phyloP scores from a whole-genome alignment of 257 asterid genomes.

The Scutellaria baicalensis region DNA sequence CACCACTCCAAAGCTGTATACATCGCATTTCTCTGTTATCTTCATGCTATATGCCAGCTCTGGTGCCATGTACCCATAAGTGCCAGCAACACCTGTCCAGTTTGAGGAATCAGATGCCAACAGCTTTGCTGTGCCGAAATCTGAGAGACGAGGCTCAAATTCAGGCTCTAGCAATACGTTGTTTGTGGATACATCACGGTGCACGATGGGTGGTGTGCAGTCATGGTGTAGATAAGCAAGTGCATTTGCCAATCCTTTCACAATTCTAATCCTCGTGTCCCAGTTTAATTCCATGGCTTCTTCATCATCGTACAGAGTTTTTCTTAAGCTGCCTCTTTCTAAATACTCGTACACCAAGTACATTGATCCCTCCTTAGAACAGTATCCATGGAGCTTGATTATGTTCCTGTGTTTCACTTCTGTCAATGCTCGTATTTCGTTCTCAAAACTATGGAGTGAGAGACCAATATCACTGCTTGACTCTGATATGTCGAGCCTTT shows the following conservation, averaged over 20 bases:
- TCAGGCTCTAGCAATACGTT: slow-evolving; percentile 70
- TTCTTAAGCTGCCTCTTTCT: slow-evolving; percentile 72
- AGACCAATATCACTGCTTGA: slow-evolving; percentile 33
- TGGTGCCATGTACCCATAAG: slow-evolving; percentile 99
- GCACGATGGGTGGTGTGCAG: slow-evolving; percentile 81
- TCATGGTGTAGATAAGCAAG: slow-evolving; percentile 95
- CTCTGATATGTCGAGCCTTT: slow-evolving; percentile 59
- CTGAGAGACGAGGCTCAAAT: slow-evolving; percentile 73
- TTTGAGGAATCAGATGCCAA: slow-evolving; percentile 55
- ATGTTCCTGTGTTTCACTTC: slow-evolving; percentile 88
- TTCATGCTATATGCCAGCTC: slow-evolving; percentile 79
- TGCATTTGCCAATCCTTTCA: slow-evolving; percentile 85
- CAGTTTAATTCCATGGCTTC: slow-evolving; percentile 57
- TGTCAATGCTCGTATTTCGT: slow-evolving; percentile 73
- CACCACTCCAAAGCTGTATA: slow-evolving; percentile 92
- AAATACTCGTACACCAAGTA: slow-evolving; percentile 88
- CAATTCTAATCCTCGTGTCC: slow-evolving; percentile 57
- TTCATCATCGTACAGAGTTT: slow-evolving; percentile 33
- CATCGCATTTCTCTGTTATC: slow-evolving; percentile 84
- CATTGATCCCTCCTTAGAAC: slow-evolving; percentile 63
- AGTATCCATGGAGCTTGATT: slow-evolving; percentile 77
- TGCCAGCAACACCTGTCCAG: slow-evolving; percentile 83
- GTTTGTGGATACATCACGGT: slow-evolving; percentile 68
- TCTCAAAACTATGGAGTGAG: slow-evolving; percentile 61
- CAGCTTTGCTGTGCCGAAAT: slow-evolving; percentile 85